phyloP scores from a whole-genome alignment of 225 moss, liverwort and hornwort genomes.

The Marchantia polymorpha region DNA sequence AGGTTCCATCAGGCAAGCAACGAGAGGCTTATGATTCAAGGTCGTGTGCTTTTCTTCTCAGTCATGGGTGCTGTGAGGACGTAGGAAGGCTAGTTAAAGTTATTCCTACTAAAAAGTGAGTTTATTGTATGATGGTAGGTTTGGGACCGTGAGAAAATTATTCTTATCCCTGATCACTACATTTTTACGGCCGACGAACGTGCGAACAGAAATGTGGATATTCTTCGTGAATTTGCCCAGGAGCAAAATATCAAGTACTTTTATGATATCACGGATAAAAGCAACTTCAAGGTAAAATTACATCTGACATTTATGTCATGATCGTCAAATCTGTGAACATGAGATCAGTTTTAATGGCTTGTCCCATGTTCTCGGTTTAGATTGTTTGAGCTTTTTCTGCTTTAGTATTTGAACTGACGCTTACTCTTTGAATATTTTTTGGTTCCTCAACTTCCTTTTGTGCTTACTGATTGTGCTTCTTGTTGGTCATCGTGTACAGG shows the following conservation, averaged over 20 bases:
- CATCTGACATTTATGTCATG: too few relatives aligned
- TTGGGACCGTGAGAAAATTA: slow-evolving; percentile 96
- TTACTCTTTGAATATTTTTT: neutral
- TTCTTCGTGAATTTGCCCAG: slow-evolving; percentile 83
- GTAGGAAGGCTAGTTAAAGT: neutral
- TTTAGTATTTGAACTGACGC: neutral
- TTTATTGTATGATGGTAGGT: slow-evolving; percentile 50
- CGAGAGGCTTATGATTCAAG: too few relatives aligned
- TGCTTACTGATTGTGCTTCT: neutral
- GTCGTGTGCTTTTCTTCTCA: neutral
- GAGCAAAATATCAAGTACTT: slow-evolving; percentile 98
- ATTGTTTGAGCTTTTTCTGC: neutral
- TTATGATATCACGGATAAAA: slow-evolving; percentile 78
- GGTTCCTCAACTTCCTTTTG: neutral
- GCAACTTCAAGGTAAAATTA: slow-evolving; percentile 62
- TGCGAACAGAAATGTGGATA: slow-evolving; percentile 97
- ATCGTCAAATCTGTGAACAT: too few relatives aligned
- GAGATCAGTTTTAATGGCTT: too few relatives aligned
- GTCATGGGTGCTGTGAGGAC: neutral
- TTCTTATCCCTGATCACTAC: slow-evolving; percentile 96
- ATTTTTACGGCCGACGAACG: slow-evolving; percentile 86
- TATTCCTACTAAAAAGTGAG: neutral
- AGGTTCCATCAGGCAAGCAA: too few relatives aligned
- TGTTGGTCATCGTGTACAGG: slow-evolving; percentile 41
- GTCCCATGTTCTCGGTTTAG: neutral